Base-by-base conservation (phyloP, 2,329 filamentous ascomycete genomes). In the Tolypocladium capitatum region DNA sequence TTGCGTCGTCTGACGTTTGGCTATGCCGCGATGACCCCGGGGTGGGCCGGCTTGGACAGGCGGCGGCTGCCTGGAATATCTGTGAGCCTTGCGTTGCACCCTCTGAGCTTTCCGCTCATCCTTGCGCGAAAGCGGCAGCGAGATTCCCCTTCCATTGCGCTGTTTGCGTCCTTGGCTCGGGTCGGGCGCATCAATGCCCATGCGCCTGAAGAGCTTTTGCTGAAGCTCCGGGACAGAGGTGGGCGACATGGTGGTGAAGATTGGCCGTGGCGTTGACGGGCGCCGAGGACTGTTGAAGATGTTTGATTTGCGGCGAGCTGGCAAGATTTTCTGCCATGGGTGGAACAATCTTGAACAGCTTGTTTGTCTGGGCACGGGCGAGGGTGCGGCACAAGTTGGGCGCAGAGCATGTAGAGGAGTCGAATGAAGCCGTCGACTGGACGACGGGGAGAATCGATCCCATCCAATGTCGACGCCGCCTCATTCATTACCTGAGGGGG, bases 51-150 rank as follows among this genome's bases (percentile, higher is more conserved):
- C 27, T 11, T 24, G 24, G 16, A 36, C 2, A 14, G 9, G 31
- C 47, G 34, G 27, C 32, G 41, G 38, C n/a, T 40, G 48, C 14
- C 43, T 53, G 11, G 54, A 43, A 20, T 52, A 49, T 33, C 61
- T 55, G 14, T 68, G 68, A 28, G 63, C 58, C 61, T 78, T 84
- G 62, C 80, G 84, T 55, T 78, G 70, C 21, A 70, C 67, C 47
- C 84, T 74, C 55, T 84, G 78, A 16, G 75, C 75, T 60, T 82
- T 86, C 48, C 85, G 75, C 49, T 77, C 74, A 47, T 84, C 80
- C 67, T 85, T 86, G 54, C 83, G 73, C 16, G 57, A 57, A 16
- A 49, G 40, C 21, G 52, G 51, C 46, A 46, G 51, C 10, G 28
- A 11, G 11, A 6, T 48, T 58, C 45, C 34, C 45, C 28, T 24